Evolutionary conservation across 768 basidiomycete genomes (phyloP), one percentile per base, ranked within the genome.

Genomic region (Trametes punicea): DNA sequence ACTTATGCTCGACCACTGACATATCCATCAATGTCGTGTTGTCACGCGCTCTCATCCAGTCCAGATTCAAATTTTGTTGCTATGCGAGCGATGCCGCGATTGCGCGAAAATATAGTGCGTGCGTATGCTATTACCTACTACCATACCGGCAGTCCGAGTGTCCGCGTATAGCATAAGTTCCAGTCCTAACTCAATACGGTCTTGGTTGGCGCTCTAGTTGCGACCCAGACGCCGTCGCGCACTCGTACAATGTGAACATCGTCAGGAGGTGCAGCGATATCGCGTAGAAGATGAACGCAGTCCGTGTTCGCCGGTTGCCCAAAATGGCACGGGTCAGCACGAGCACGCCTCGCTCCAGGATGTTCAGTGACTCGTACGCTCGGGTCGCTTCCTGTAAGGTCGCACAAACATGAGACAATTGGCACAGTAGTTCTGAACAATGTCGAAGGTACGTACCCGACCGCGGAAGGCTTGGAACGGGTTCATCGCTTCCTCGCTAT

Each of bases 401-500:
- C n/a, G n/a, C n/a, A n/a, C n/a, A 33, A 26, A 54, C 34, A 23
- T 36, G 34, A 34, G 8, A 11, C 15, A 9, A 36, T 21, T n/a
- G 18, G n/a, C 41, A 13, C 60, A 39, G 21, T n/a, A n/a, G 21
- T n/a, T 4, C 25, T 18, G 15, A 62, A 42, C 27, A 49, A 8
- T 26, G 40, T 27, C 45, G 18, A 4, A 10, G 9, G 25, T 6
- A 81, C 93, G 62, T 64, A 97, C 96, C 70, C 93, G 78, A 1
- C 96, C 93, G 60, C 93, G 84, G 79, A 99, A 98, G 6, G 89
- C 93, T 70, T 98, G 95, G 68, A 99, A 99, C 0, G 97, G 96
- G 67, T 99, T 98, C 84, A 98, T 93, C 49, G 91, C 84, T 72
- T 97, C 91, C 68, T 98, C 96, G 66, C 67, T 69, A 40, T 21